Evolutionary conservation across 2,329 filamentous ascomycete genomes (phyloP).

Genomic region (Apiospora arundinis): DNA sequence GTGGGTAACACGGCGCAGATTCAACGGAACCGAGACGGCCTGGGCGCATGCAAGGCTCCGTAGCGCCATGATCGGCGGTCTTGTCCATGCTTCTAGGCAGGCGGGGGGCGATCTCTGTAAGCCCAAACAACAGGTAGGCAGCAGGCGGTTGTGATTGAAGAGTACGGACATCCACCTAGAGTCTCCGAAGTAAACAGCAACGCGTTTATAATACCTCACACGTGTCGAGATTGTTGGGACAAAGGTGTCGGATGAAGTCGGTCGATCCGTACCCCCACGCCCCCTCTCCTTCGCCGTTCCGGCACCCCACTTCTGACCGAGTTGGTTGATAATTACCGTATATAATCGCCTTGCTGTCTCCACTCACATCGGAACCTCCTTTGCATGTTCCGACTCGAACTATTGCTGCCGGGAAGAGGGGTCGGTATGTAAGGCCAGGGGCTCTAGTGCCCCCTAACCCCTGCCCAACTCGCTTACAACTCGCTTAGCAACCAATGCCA

Average conservation of each 20-base stretch:
- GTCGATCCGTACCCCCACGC: not conserved
- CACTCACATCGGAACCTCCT: constrained; percentile 9
- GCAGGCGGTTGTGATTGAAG: not conserved
- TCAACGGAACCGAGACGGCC: not conserved
- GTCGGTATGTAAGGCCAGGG: not conserved
- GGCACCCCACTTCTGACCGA: constrained; percentile 15
- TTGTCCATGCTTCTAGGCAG: not conserved
- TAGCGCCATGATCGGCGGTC: not conserved
- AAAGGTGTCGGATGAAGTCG: constrained; percentile 6
- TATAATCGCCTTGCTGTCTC: not conserved
- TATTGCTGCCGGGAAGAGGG: constrained; percentile 14
- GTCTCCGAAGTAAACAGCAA: not conserved
- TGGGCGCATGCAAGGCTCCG: not conserved
- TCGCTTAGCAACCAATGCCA: not conserved
- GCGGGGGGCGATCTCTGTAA: not conserved
- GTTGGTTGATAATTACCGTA: constrained; percentile 9
- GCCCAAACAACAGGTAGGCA: not conserved
- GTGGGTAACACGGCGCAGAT: not conserved
- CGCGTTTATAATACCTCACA: not conserved
- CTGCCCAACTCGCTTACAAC: not conserved
- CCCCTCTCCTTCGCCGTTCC: constrained; percentile 16
- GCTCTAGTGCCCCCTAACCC: not conserved
- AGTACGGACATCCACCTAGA: not conserved
- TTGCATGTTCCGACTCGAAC: constrained; percentile 3
- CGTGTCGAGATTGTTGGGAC: not conserved